Base-by-base conservation (phyloP, 371 early-diverging fungal genomes). In the Chytridium lagenaria region DNA sequence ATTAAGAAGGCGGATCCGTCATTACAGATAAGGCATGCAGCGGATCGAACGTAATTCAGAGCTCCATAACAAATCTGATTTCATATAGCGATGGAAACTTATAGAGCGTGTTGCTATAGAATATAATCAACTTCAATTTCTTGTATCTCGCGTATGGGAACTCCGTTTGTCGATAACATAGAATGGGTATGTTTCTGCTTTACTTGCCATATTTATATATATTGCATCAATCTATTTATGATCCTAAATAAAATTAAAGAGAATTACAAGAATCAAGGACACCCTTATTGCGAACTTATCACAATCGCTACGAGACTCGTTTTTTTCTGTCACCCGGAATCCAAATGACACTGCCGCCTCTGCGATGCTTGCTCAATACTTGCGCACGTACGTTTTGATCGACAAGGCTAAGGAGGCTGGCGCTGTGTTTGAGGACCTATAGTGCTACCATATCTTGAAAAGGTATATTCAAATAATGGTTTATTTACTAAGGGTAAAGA, bases 81-180 rank as follows among this genome's bases (percentile, higher is more conserved):
- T n/a, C 2, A 10, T 3, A 33, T 34, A 49, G 70, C 1, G 23
- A 57, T 2, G 80, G 78, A n/a, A 93, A 93, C 89, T 91, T 39
- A 85, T 94, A 26, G 94, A 94, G 72, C 88, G 93, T 31, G 93
- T 93, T n/a, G 94, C 94, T 12, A 90, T 92, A 51, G 94, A 94
- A 81, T 94, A 87, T 75, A 93, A 93, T 57, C 93, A 94, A 67
- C 88, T 94, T 86, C 92, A 90, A 70, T 92, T 91, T 76, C 83
- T 93, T 0, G 91, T 92, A 1, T 83, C 84, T 16, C 81, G 87
- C 55, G 92, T 91, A n/a, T 90, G 71, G 72, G 68, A 2, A 37
- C 49, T 31, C 88, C 91, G 1, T 92, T 92, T 78, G 91, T 94
- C 23, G 76, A 83, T 12, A 91, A 90, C 66, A 89, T 92, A 59